Evolutionary conservation across 495 filamentous ascomycete species (phyloP).

Genomic region (Podospora didyma): DNA sequence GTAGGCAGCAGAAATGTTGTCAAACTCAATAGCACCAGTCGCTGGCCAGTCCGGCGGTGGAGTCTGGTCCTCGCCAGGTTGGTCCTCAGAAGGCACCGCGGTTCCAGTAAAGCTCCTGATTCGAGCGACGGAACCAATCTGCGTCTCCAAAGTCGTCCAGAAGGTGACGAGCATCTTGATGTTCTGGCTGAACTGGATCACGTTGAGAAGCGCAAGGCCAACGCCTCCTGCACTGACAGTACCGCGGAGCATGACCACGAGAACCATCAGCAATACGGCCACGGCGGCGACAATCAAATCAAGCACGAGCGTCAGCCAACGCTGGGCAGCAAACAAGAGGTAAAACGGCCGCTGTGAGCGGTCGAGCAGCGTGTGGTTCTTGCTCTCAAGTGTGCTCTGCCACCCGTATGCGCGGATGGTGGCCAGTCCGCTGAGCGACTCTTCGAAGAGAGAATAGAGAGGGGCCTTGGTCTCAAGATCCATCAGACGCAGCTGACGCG

Average conservation of each 20-base stretch:
- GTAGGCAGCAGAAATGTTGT: constrained; percentile 34
- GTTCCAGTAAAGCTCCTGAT: constrained; percentile 38
- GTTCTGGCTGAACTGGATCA: constrained; percentile 30
- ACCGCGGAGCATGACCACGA: constrained; percentile 31
- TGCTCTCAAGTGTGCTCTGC: constrained; percentile 21
- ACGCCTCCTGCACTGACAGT: constrained; percentile 31
- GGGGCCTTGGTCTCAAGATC: constrained; percentile 62
- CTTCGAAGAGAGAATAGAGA: constrained; percentile 58
- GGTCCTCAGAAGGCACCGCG: constrained; percentile 31
- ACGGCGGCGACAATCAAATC: constrained; percentile 40
- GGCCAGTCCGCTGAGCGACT: constrained; percentile 38
- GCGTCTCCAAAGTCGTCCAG: constrained; percentile 52
- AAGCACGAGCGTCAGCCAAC: constrained; percentile 43
- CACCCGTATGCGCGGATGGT: constrained; percentile 49
- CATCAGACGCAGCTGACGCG: constrained; percentile 59
- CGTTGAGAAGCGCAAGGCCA: constrained; percentile 28
- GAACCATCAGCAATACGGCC: constrained; percentile 42
- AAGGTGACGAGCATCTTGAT: constrained; percentile 33
- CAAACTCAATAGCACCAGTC: constrained; percentile 30
- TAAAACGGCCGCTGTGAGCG: constrained; percentile 43
- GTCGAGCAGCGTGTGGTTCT: constrained; percentile 30
- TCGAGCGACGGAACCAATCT: constrained; percentile 48
- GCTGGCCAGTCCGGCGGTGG: constrained; percentile 34
- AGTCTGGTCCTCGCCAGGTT: constrained; percentile 16
- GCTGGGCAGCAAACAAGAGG: constrained; percentile 40